A percentile compares a stretch with the other conserved stretches of the same genome.
Conservation (phyloP, 1,284 basidiomycete species). For the Sporisorium reilianum region DNA sequence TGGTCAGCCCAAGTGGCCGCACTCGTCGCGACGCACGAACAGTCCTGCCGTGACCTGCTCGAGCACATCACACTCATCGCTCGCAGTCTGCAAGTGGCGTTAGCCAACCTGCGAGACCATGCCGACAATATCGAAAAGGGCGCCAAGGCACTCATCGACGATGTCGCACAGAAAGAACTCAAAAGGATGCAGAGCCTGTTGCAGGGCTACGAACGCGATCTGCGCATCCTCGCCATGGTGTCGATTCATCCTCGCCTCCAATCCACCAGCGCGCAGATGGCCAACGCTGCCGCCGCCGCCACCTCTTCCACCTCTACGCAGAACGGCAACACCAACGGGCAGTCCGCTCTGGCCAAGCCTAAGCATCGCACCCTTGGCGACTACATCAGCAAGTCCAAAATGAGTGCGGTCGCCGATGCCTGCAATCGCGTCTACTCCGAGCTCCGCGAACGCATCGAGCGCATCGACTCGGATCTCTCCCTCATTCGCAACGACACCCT, state of each 20-base stretch:
- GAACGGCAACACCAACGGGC: slow-evolving; percentile 20
- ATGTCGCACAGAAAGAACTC: slow-evolving; percentile 54
- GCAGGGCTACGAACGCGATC: slow-evolving; percentile 59
- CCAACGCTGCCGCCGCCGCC: slow-evolving; percentile 25
- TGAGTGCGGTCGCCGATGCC: slow-evolving; percentile 57
- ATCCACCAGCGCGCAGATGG: slow-evolving; percentile 22
- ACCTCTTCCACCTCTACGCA: slow-evolving; percentile 23
- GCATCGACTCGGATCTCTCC: slow-evolving; percentile 36
- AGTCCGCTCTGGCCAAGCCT: slow-evolving; percentile 15
- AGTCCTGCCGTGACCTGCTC: slow-evolving; percentile 32
- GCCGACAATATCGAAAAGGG: slow-evolving; percentile 57
- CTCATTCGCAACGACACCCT: slow-evolving; percentile 53
- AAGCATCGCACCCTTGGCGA: slow-evolving; percentile 59
- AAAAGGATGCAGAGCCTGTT: slow-evolving; percentile 60
- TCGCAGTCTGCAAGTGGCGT: slow-evolving; percentile 57
- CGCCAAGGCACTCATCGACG: slow-evolving; percentile 44
- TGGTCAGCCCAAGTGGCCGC: slow-evolving; percentile 50
- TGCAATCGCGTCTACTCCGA: slow-evolving; percentile 52
- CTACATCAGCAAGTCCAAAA: slow-evolving; percentile 58
- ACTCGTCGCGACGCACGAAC: slow-evolving; percentile 16
- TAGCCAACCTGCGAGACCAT: slow-evolving; percentile 62
- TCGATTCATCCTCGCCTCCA: slow-evolving; percentile 58
- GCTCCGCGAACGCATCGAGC: slow-evolving; percentile 45
- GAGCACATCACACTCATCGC: slow-evolving; percentile 51
- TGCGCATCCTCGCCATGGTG: slow-evolving; percentile 58